phyloP scores from a whole-genome alignment of 106 monocot genomes.

The Phalaenopsis equestris region DNA sequence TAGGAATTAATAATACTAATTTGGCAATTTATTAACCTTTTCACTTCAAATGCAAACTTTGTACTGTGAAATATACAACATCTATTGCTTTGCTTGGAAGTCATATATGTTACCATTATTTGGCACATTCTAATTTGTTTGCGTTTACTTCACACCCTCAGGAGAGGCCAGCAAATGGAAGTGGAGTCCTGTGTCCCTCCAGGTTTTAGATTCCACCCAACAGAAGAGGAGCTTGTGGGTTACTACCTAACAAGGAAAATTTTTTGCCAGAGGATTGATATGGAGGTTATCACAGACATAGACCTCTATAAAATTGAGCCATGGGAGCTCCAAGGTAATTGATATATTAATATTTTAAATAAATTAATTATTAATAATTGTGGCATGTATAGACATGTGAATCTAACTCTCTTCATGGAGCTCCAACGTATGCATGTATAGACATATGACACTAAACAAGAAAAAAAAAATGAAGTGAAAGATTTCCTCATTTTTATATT shows the following conservation, averaged over 20 bases:
- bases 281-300: conserved; percentile 70
- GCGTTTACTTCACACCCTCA: conserved; percentile 9
- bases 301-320: conserved; percentile 92
- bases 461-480: too few species aligned
- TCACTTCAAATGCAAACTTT: too few species aligned
- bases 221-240: conserved; percentile 93
- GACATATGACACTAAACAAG: too few species aligned
- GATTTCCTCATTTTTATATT: too few species aligned
- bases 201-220: conserved; percentile 93
- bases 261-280: conserved; percentile 61
- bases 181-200: conserved; percentile 84
- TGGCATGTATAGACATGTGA: too few species aligned
- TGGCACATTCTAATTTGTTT: background rate
- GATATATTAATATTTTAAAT: too few species aligned
- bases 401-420: too few species aligned
- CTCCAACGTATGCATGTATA: too few species aligned
- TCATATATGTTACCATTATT: background rate
- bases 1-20: background rate
- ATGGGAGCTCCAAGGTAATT: conserved; percentile 81
- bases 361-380: too few species aligned
- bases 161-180: conserved; percentile 35
- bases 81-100: background rate
- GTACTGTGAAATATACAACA: too few species aligned
- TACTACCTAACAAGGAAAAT: conserved; percentile 88
- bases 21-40: too few species aligned